These are phyloP conservation scores for Terana coerulea DNA, from an alignment of 768 basidiomycete species.

Conservation along the genomic window DNA sequence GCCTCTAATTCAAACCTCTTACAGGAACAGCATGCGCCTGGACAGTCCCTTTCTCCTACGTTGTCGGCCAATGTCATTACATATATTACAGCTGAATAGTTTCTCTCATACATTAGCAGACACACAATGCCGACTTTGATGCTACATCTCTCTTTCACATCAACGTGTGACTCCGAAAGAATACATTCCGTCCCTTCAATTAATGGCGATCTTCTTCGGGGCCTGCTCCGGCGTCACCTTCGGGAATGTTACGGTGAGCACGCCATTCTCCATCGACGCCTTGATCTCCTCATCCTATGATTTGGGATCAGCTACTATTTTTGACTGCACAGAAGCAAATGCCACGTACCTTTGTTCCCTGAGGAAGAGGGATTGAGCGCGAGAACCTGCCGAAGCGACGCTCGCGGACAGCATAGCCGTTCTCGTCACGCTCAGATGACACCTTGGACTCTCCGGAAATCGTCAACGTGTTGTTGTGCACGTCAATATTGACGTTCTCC, in stretches of 20 bases:
- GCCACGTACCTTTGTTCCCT: conserved; percentile 17
- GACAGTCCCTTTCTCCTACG: background rate
- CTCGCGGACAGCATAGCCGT: conserved; percentile 32
- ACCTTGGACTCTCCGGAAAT: conserved; percentile 46
- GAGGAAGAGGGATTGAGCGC: conserved; percentile 18
- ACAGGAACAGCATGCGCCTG: background rate
- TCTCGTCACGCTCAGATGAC: conserved; percentile 31
- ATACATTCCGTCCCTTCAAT: conserved; percentile 1
- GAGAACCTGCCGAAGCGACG: conserved; percentile 27
- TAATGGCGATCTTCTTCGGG: conserved; percentile 19
- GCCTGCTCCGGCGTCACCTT: conserved; percentile 20
- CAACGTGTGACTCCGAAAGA: background rate
- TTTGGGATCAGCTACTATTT: background rate
- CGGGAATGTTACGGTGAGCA: conserved; percentile 28
- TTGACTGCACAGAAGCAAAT: background rate
- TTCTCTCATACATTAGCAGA: background rate
- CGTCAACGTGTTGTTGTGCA: conserved; percentile 45
- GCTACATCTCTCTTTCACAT: background rate
- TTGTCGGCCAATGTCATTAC: background rate
- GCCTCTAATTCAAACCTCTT: background rate
- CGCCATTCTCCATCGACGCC: conserved; percentile 27
- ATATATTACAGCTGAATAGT: background rate
- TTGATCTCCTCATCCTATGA: conserved; percentile 25
- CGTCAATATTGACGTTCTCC: conserved; percentile 48
- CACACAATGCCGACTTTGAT: background rate